These are phyloP conservation scores for Podospora conica DNA, from an alignment of 495 filamentous ascomycete genomes.

Conservation along the genomic window DNA sequence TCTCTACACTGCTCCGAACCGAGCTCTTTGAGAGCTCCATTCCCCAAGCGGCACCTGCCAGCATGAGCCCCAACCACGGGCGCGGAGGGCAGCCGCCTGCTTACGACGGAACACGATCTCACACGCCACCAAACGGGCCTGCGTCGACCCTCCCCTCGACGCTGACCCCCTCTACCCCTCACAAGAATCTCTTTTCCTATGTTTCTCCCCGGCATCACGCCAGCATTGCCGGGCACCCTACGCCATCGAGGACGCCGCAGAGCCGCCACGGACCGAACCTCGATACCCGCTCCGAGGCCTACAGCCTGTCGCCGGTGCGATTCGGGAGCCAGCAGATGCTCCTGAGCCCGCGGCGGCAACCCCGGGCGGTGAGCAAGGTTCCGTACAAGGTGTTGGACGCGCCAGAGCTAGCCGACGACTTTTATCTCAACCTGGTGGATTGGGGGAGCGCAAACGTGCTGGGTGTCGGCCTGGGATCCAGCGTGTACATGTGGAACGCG, in stretches of 20 bases:
- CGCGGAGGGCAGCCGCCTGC: slow-evolving; percentile 46
- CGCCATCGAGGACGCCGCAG: slow-evolving; percentile 82
- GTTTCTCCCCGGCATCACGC: slow-evolving; percentile 67
- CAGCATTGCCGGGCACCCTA: slow-evolving; percentile 64
- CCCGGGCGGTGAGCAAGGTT: slow-evolving; percentile 85
- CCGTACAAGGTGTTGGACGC: slow-evolving; percentile 97
- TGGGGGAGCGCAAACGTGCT: slow-evolving; percentile 96
- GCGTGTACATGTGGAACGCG: slow-evolving; percentile 99
- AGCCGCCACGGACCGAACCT: slow-evolving; percentile 78
- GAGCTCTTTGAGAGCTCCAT: slow-evolving; percentile 88
- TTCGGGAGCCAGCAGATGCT: slow-evolving; percentile 88
- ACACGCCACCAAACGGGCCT: slow-evolving; percentile 66
- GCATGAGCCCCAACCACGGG: slow-evolving; percentile 57
- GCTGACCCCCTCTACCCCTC: slow-evolving; percentile 86
- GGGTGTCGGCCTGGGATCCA: slow-evolving; percentile 83
- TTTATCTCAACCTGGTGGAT: slow-evolving; percentile 94
- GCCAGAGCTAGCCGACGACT: slow-evolving; percentile 92
- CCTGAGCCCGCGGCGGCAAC: slow-evolving; percentile 78
- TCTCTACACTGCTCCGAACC: slow-evolving; percentile 77
- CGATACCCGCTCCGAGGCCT: slow-evolving; percentile 82
- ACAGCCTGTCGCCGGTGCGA: slow-evolving; percentile 86
- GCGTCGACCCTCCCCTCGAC: slow-evolving; percentile 55
- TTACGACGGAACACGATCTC: slow-evolving; percentile 63
- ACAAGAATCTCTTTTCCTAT: slow-evolving; percentile 95
- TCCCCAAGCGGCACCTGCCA: slow-evolving; percentile 69